phyloP scores from a whole-genome alignment of 1,284 basidiomycete genomes.

The Naganishia sp. region DNA sequence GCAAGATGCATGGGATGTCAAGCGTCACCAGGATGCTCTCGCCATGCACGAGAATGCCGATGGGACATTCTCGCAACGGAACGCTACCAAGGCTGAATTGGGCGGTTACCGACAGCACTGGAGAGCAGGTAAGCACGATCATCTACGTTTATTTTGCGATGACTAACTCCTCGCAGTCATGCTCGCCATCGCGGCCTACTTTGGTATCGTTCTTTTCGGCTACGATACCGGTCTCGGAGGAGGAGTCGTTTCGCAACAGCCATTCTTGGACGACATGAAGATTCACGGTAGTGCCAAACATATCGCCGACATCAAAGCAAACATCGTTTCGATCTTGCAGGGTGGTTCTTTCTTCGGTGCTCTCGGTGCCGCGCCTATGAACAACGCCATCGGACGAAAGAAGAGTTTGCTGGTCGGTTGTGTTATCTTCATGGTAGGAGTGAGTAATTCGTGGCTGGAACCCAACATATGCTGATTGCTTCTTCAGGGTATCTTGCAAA shows the following conservation, averaged over 20 bases:
- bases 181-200: constrained; percentile 30
- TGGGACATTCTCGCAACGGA: constrained; percentile 8
- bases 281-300: constrained; percentile 51
- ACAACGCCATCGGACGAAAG: constrained; percentile 46
- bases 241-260: constrained; percentile 64
- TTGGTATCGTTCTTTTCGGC: constrained; percentile 31
- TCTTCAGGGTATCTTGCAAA: constrained; percentile 55
- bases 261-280: constrained; percentile 66
- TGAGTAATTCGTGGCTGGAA: background rate
- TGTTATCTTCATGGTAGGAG: constrained; percentile 58
- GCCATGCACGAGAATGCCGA: constrained; percentile 18
- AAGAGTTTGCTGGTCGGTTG: constrained; percentile 62
- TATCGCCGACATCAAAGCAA: constrained; percentile 45
- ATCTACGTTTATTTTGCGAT: background rate
- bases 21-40: constrained; percentile 28
- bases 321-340: constrained; percentile 73
- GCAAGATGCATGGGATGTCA: constrained; percentile 34
- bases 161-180: constrained; percentile 6
- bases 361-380: constrained; percentile 59
- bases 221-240: constrained; percentile 61
- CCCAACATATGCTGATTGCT: background rate
- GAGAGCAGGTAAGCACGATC: constrained; percentile 11
- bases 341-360: constrained; percentile 74
- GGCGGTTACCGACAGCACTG: constrained; percentile 29
- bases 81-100: constrained; percentile 20